Percentiles rank a stretch among this genome's conserved stretches.
Evolutionary conservation across 2,329 filamentous ascomycete species (phyloP).

Genomic region (Hysterium pulicare): DNA sequence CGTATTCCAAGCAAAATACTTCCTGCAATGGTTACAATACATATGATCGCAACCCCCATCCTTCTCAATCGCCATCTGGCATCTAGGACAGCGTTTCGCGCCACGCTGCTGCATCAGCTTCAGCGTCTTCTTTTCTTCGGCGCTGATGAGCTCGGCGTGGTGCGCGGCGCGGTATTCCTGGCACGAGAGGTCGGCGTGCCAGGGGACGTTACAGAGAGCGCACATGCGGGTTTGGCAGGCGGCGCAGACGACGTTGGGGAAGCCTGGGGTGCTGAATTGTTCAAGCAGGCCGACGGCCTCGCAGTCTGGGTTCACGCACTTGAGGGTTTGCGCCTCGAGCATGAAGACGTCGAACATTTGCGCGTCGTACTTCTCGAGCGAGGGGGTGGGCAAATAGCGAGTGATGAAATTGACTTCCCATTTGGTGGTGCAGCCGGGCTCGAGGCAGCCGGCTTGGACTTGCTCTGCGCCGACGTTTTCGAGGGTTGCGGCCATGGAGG

Average conservation of each 20-base stretch:
- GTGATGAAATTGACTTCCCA: constrained; percentile 1
- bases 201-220: constrained; percentile 2
- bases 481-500: constrained; percentile 1
- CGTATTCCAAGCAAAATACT: constrained; percentile 1
- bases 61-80: constrained; percentile 4
- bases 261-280: neutral
- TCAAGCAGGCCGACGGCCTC: constrained; percentile 1
- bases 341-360: constrained; percentile 1
- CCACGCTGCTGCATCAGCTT: neutral
- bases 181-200: constrained; percentile 3
- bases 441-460: neutral
- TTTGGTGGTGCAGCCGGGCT: neutral
- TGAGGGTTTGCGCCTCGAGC: neutral
- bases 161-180: constrained; percentile 2
- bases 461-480: neutral
- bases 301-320: neutral
- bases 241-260: constrained; percentile 3
- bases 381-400: neutral
- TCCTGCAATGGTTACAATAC: constrained; percentile 3
- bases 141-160: neutral
- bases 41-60: constrained; percentile 3
- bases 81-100: constrained; percentile 2
- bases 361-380: constrained; percentile 1
- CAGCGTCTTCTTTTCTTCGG: constrained; percentile 2
- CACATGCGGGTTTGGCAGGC: constrained; percentile 2